Conservation (phyloP, 2,329 filamentous ascomycete species). For the Alternaria conjuncta region DNA sequence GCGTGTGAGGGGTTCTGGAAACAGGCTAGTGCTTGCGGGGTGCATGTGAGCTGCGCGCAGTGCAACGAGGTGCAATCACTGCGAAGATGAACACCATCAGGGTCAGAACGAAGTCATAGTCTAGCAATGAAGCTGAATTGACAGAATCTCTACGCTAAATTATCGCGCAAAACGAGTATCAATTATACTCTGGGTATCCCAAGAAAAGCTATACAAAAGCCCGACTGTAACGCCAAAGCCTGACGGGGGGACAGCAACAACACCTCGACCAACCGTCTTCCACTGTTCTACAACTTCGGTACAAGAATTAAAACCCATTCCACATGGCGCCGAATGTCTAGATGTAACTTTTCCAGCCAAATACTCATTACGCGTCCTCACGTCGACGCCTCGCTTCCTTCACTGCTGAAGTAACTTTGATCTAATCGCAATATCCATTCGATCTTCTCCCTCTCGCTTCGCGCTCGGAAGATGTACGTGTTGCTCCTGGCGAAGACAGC, state of each 20-base stretch:
- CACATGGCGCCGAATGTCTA: background rate
- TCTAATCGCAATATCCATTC: slow-evolving; percentile 98
- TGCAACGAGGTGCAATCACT: background rate
- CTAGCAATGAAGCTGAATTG: slow-evolving; percentile 3
- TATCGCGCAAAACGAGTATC: slow-evolving; percentile 14
- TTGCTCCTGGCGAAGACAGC: slow-evolving; percentile 94
- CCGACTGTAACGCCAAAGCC: slow-evolving; percentile 2
- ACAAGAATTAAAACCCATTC: background rate
- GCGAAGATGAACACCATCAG: background rate
- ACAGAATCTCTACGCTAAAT: slow-evolving; percentile 3
- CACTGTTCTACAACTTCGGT: background rate
- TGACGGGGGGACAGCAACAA: background rate
- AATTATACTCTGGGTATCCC: slow-evolving; percentile 17
- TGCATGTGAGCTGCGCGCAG: background rate
- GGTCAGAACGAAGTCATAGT: background rate
- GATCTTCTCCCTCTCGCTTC: slow-evolving; percentile 88
- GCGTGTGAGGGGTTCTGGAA: background rate
- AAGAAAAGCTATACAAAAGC: slow-evolving; percentile 10
- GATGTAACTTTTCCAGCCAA: background rate
- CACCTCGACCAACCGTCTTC: background rate
- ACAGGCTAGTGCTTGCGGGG: slow-evolving; percentile 19
- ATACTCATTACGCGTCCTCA: background rate
- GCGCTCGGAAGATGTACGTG: slow-evolving; percentile 90
- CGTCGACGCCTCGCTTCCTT: slow-evolving; percentile 24
- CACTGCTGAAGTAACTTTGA: slow-evolving; percentile 68